phyloP scores from a whole-genome alignment of 768 basidiomycete species.

The Macrocybe gigantea region DNA sequence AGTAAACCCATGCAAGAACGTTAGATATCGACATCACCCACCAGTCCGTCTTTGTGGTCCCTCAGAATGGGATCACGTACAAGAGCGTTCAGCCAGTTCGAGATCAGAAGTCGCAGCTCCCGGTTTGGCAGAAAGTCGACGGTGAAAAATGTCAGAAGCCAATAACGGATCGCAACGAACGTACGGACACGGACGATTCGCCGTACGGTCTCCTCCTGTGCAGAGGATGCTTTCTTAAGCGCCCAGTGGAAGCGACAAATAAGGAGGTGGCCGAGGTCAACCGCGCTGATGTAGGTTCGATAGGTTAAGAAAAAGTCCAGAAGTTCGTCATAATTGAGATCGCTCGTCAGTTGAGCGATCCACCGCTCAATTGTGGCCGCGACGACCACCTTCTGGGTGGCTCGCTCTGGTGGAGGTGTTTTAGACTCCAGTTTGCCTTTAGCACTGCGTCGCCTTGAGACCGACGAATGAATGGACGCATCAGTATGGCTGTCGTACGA shows the following conservation, averaged over 20 bases:
- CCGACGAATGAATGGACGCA: slow-evolving; percentile 21
- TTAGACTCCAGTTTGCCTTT: slow-evolving; percentile 26
- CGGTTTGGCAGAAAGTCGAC: slow-evolving; percentile 84
- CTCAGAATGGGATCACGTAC: slow-evolving; percentile 65
- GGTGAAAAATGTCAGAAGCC: slow-evolving; percentile 86
- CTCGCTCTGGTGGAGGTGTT: slow-evolving; percentile 17
- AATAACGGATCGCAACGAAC: slow-evolving; percentile 85
- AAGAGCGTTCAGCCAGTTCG: slow-evolving; percentile 79
- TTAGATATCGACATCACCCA: slow-evolving; percentile 29
- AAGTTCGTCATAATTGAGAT: slow-evolving; percentile 81
- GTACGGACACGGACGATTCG: slow-evolving; percentile 84
- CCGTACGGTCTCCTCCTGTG: slow-evolving; percentile 63
- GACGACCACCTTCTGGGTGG: slow-evolving; percentile 51
- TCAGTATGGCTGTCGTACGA: slow-evolving; percentile 30
- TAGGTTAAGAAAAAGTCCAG: slow-evolving; percentile 92
- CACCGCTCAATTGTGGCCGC: slow-evolving; percentile 91
- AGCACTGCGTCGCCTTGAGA: slow-evolving; percentile 27
- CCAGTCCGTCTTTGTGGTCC: slow-evolving; percentile 63
- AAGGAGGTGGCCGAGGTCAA: slow-evolving; percentile 77
- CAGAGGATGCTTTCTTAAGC: slow-evolving; percentile 40
- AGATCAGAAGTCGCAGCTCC: slow-evolving; percentile 65
- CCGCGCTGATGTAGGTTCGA: slow-evolving; percentile 73
- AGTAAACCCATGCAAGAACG: slow-evolving; percentile 2
- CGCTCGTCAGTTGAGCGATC: slow-evolving; percentile 87
- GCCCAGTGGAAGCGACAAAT: slow-evolving; percentile 91